Percentiles rank a stretch among this genome's conserved stretches.
Conservation (phyloP, 345 rosid species). For the Turritis glabra region DNA sequence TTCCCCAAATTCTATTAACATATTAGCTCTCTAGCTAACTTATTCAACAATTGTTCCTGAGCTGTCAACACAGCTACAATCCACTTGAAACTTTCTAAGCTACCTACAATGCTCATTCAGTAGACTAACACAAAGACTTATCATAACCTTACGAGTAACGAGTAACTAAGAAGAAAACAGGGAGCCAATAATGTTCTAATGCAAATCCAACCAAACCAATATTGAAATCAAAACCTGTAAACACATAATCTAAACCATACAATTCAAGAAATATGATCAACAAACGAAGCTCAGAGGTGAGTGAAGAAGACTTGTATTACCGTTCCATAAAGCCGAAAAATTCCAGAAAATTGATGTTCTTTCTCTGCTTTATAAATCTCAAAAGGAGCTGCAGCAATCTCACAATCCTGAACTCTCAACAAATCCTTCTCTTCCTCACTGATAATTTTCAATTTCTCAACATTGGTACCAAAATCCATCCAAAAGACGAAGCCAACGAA, state of each 20-base stretch:
- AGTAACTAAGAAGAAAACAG: neutral
- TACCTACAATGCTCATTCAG: neutral
- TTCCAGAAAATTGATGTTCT: conserved; percentile 34
- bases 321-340: conserved; percentile 46
- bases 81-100: neutral
- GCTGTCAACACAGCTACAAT: neutral
- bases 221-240: neutral
- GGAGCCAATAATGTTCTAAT: neutral
- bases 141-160: neutral
- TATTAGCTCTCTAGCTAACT: conserved; percentile 10
- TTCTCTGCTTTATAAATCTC: conserved; percentile 41
- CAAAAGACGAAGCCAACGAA: conserved; percentile 91
- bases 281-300: conserved; percentile 1
- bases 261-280: conserved; percentile 3
- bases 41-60: neutral
- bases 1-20: conserved; percentile 3
- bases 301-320: conserved; percentile 34
- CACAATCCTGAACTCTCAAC: conserved; percentile 43
- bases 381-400: conserved; percentile 41
- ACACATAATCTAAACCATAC: conserved; percentile 14
- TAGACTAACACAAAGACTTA: conserved; percentile 12
- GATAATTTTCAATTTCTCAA: conserved; percentile 22
- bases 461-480: conserved; percentile 69
- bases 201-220: too few species aligned
- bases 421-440: conserved; percentile 37